Evolutionary conservation across 306 rosid genomes (phyloP).

Genomic region (Cicer chorassanicum): DNA sequence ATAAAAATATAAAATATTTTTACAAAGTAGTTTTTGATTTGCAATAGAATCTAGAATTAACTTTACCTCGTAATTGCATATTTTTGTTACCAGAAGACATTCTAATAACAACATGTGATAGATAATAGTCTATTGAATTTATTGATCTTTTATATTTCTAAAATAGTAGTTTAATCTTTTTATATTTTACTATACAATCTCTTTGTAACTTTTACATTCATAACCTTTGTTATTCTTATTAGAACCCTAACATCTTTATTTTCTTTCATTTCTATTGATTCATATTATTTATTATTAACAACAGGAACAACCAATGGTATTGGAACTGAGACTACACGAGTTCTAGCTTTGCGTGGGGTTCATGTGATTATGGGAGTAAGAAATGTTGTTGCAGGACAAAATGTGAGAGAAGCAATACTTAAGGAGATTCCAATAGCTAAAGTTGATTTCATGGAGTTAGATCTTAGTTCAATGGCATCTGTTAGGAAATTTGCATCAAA

Average conservation of each 20-base stretch:
- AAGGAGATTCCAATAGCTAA: constrained; percentile 75
- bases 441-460: constrained; percentile 78
- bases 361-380: constrained; percentile 84
- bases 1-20: too few species aligned
- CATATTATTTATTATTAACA: too few species aligned
- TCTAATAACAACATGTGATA: neutral
- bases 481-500: constrained; percentile 73
- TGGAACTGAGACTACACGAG: constrained; percentile 78
- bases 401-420: constrained; percentile 59
- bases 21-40: too few species aligned
- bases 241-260: too few species aligned
- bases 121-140: too few species aligned
- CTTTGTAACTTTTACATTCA: too few species aligned
- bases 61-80: neutral
- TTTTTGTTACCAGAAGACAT: neutral
- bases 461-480: constrained; percentile 72
- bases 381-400: constrained; percentile 60
- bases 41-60: too few species aligned
- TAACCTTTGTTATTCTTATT: too few species aligned
- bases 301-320: constrained; percentile 89
- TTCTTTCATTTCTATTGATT: too few species aligned
- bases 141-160: too few species aligned
- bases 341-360: constrained; percentile 86
- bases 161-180: too few species aligned
- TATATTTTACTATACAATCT: too few species aligned